phyloP scores from a whole-genome alignment of 2,329 filamentous ascomycete genomes.

The Hypoxylon sp. region DNA sequence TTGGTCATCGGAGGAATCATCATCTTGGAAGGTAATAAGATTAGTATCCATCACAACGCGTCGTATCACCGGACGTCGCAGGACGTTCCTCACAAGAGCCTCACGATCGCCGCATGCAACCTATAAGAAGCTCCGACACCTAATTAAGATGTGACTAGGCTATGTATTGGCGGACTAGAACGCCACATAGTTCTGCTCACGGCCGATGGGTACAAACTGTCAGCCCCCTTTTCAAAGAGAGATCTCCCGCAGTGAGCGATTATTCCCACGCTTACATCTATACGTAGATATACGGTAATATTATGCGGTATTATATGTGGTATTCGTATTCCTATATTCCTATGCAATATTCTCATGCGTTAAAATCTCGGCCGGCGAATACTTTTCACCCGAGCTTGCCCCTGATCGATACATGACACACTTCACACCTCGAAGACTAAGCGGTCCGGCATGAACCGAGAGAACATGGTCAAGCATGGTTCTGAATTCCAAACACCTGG shows the following conservation, averaged over 20 bases:
- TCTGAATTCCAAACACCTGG: slow-evolving; percentile 29
- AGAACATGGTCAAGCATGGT: slow-evolving; percentile 23
- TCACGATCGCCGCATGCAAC: slow-evolving; percentile 26
- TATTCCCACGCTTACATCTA: slow-evolving; percentile 16
- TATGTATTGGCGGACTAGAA: slow-evolving; percentile 40
- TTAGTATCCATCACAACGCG: slow-evolving; percentile 18
- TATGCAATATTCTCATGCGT: background rate
- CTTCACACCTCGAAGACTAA: slow-evolving; percentile 11
- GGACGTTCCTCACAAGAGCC: slow-evolving; percentile 32
- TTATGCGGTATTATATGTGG: background rate
- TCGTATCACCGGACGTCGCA: slow-evolving; percentile 22
- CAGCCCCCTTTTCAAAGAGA: slow-evolving; percentile 39
- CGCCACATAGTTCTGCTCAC: slow-evolving; percentile 19
- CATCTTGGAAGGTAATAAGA: slow-evolving; percentile 30
- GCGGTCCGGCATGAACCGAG: slow-evolving; percentile 35
- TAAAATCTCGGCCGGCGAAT: slow-evolving; percentile 4
- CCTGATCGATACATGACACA: slow-evolving; percentile 1
- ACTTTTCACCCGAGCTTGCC: background rate
- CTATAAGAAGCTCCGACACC: slow-evolving; percentile 40
- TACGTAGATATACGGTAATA: slow-evolving; percentile 1
- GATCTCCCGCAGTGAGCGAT: slow-evolving; percentile 30
- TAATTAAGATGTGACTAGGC: slow-evolving; percentile 37
- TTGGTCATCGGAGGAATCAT: slow-evolving; percentile 26
- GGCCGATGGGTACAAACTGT: slow-evolving; percentile 16
- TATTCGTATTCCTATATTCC: background rate